phyloP scores from a whole-genome alignment of 441 rosid genomes.

The Pelargonium myrrhifolium region DNA sequence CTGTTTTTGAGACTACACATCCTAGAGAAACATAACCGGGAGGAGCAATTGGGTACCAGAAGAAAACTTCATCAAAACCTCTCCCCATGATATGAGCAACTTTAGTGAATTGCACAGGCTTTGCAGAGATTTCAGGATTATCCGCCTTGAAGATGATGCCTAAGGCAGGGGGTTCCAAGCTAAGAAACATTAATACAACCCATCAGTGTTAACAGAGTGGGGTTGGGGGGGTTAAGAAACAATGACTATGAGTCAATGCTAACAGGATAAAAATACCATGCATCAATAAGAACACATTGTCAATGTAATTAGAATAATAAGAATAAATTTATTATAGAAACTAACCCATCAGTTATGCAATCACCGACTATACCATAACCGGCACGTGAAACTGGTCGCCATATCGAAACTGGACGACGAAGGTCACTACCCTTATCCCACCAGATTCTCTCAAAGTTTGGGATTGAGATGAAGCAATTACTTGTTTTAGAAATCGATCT shows the following conservation, averaged over 20 bases:
- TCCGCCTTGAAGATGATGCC: slow-evolving; percentile 78
- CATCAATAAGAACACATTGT: slow-evolving; percentile 11
- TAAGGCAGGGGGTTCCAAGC: slow-evolving; percentile 89
- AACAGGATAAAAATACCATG: neutral
- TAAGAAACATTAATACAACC: slow-evolving; percentile 23
- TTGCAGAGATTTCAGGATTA: slow-evolving; percentile 74
- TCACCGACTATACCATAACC: slow-evolving; percentile 86
- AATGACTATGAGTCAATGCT: neutral
- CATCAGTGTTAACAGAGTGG: neutral
- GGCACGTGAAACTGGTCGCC: slow-evolving; percentile 81
- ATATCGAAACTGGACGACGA: slow-evolving; percentile 83
- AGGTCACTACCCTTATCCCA: slow-evolving; percentile 95
- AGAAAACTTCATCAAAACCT: slow-evolving; percentile 84
- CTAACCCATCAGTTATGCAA: slow-evolving; percentile 95
- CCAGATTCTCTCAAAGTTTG: slow-evolving; percentile 97
- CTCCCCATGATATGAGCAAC: slow-evolving; percentile 80
- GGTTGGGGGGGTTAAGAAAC: neutral
- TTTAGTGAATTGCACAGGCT: slow-evolving; percentile 85
- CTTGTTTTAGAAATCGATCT: slow-evolving; percentile 73
- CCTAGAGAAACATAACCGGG: slow-evolving; percentile 94
- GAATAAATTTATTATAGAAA: neutral
- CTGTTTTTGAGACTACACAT: slow-evolving; percentile 75
- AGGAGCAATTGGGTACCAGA: slow-evolving; percentile 98
- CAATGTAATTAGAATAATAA: slow-evolving; percentile 7
- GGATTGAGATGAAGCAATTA: slow-evolving; percentile 61